These are phyloP conservation scores for Talaromyces pinophilus DNA, from an alignment of 2,329 filamentous ascomycete genomes.

Conservation along the genomic window DNA sequence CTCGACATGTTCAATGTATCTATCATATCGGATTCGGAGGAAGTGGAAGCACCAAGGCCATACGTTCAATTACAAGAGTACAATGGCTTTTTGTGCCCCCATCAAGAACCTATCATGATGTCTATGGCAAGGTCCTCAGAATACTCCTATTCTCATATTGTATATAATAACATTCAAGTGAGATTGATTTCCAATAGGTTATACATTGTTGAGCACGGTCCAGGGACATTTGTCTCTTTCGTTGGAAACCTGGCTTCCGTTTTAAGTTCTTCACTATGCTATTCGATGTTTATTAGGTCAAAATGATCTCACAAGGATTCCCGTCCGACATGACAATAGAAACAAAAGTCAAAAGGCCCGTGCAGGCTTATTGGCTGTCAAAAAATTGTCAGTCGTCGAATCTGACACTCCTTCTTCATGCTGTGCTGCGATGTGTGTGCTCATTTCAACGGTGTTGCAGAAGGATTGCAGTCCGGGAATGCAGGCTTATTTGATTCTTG, in stretches of 20 bases:
- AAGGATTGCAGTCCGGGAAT: background rate
- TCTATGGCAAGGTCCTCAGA: background rate
- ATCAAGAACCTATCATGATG: background rate
- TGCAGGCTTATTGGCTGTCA: background rate
- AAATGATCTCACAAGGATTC: background rate
- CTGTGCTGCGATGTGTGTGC: background rate
- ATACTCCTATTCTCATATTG: background rate
- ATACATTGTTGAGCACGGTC: background rate
- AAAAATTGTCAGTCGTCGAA: background rate
- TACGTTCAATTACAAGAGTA: background rate
- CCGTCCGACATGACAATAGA: background rate
- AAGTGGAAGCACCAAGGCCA: background rate
- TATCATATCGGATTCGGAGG: background rate
- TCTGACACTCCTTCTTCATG: background rate
- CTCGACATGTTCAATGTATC: background rate
- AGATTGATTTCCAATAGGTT: background rate
- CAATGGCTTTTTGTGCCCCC: background rate
- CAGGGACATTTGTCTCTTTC: background rate
- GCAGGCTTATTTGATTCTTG: background rate
- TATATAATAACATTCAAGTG: background rate
- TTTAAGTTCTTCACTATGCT: background rate
- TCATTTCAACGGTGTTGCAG: constrained; percentile 6
- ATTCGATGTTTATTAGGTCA: background rate
- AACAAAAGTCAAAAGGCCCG: background rate
- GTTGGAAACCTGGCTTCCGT: background rate